These are phyloP conservation scores for Cardamine resedifolia DNA, from an alignment of 345 rosid genomes.

Conservation along the genomic window DNA sequence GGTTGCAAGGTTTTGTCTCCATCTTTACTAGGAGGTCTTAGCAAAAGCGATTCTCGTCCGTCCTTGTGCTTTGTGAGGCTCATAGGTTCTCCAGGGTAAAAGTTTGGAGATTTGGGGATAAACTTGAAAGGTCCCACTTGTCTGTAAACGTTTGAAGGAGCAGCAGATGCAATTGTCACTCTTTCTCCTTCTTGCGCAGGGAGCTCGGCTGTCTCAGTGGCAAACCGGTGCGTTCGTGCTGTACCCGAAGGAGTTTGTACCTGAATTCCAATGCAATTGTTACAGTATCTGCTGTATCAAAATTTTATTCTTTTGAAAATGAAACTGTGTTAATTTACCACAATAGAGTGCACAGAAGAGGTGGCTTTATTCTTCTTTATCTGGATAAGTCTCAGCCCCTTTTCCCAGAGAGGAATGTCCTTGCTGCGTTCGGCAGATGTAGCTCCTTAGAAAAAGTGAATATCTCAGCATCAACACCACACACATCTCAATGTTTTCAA, in stretches of 20 bases:
- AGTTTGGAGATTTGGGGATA: conserved; percentile 69
- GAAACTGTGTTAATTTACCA: conserved; percentile 51
- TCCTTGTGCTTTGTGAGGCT: conserved; percentile 86
- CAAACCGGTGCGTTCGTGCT: conserved; percentile 87
- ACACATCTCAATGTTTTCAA: conserved; percentile 35
- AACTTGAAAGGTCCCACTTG: conserved; percentile 83
- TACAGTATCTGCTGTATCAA: background rate
- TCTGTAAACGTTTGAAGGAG: conserved; percentile 70
- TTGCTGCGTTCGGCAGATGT: conserved; percentile 99
- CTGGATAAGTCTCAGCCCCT: conserved; percentile 80
- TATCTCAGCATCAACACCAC: conserved; percentile 88
- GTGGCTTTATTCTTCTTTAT: conserved; percentile 65
- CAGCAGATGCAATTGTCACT: conserved; percentile 85
- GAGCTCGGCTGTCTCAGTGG: conserved; percentile 86
- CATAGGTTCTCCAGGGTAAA: conserved; percentile 87
- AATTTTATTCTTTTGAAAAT: background rate
- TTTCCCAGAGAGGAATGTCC: conserved; percentile 90
- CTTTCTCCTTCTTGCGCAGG: conserved; percentile 98
- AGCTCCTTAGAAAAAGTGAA: conserved; percentile 98
- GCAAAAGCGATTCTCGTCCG: conserved; percentile 59
- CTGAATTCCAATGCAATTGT: conserved; percentile 42
- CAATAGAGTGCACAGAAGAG: conserved; percentile 84
- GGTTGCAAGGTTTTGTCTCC: conserved; percentile 63
- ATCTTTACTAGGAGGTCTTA: conserved; percentile 77
- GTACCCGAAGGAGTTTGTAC: conserved; percentile 83